Base-by-base conservation (phyloP, 23 red algal genomes). In the Chondrus crispus region DNA sequence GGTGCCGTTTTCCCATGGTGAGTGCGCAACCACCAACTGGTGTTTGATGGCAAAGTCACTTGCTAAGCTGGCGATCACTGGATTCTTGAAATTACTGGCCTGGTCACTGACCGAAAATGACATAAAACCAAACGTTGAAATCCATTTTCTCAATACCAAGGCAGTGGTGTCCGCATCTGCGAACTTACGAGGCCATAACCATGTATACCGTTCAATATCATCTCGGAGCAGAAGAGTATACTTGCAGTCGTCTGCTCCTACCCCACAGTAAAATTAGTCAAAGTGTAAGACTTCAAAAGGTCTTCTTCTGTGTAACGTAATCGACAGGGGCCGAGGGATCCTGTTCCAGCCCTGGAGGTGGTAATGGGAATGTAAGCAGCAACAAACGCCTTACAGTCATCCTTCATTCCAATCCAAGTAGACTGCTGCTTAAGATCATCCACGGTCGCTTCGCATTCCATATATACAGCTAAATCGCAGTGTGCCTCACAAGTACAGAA, bases 221-320 rank as follows among this genome's bases (percentile, higher is more conserved):
- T 76, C 71, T 38, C 7, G 37, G 4, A 76, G 28, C 44, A 76
- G 4, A 6, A 76, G 5, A 43, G 43, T 46, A 48, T 40, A 76
- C 71, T 40, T 76, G 39, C 33, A 40, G 4, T 8, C 24, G 39
- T 48, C 44, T 8, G 24, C 39, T 42, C 44, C 71, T 37, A 48
- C 7, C 43, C 78, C 78, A 4, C 5, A 55, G 78, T 82, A 82
- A 58, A 82, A 38, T 40, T 35, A 82, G 40, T 60, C 47, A 30
- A 62, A 53, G 26, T 82, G 47, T 28, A 82, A 36, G 5, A 82
- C 28, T 47, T 82, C 78, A 82, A 55, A 11, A 4, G 78, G 78
- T 38, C 4, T 52, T 6, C 44, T 9, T 11, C 46, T 47, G 55
- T 82, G 78, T 4, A 82, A 40, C 7, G 47, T 8, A 24, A 40